These are phyloP conservation scores for Wickerhamomyces silvicola DNA, from an alignment of 805 yeast species.

Conservation along the genomic window DNA sequence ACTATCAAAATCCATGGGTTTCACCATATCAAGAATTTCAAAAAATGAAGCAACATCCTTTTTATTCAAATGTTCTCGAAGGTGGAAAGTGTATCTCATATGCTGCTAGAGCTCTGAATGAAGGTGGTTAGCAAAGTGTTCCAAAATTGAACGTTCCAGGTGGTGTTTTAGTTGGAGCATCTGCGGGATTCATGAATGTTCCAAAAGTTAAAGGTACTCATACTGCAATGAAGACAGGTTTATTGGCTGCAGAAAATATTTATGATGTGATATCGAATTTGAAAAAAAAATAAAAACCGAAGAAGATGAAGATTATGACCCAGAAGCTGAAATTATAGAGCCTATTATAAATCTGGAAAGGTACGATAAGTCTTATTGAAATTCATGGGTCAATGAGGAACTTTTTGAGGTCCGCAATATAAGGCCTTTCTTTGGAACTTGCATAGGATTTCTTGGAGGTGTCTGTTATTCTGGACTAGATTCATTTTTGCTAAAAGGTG, in stretches of 20 bases:
- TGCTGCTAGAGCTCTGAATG: conserved; percentile 94
- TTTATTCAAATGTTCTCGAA: conserved; percentile 61
- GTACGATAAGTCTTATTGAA: conserved; percentile 59
- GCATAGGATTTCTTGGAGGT: conserved; percentile 78
- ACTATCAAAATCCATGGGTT: conserved; percentile 89
- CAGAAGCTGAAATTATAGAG: conserved; percentile 32
- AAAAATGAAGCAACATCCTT: conserved; percentile 87
- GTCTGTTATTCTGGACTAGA: conserved; percentile 78
- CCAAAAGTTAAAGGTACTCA: conserved; percentile 98
- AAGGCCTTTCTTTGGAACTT: conserved; percentile 81
- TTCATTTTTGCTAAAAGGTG: conserved; percentile 71
- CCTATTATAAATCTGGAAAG: conserved; percentile 43
- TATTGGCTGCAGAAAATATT: conserved; percentile 87
- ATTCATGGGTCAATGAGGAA: conserved; percentile 86
- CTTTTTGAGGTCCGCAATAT: conserved; percentile 80
- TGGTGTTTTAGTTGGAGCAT: conserved; percentile 89
- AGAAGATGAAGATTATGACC: conserved; percentile 35
- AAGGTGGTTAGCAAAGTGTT: conserved; percentile 92
- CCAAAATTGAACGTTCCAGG: conserved; percentile 94
- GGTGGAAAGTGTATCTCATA: conserved; percentile 93
- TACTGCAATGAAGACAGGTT: conserved; percentile 94
- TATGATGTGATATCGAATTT: conserved; percentile 45
- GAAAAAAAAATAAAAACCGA: conserved; percentile 33
- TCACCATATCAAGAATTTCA: conserved; percentile 97
- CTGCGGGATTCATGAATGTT: conserved; percentile 96